phyloP scores from a whole-genome alignment of 495 filamentous ascomycete genomes.

The Talaromyces liani region DNA sequence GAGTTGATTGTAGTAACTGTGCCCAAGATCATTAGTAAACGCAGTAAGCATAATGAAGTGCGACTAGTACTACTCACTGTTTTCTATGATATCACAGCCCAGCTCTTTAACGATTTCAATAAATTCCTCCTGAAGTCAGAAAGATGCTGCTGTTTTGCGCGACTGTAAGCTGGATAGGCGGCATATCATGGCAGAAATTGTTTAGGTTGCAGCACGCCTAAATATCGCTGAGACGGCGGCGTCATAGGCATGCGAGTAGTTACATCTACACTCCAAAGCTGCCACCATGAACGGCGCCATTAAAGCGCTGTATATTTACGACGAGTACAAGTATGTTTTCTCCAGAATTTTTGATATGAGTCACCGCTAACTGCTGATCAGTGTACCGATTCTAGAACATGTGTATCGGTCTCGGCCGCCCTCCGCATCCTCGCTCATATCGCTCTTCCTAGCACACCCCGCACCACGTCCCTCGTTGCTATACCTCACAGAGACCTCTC shows the following conservation, averaged over 20 bases:
- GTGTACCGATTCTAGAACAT: conserved; percentile 59
- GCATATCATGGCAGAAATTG: conserved; percentile 28
- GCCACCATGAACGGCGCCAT: conserved; percentile 71
- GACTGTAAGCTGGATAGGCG: conserved; percentile 15
- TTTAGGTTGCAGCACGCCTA: conserved; percentile 10
- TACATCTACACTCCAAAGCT: conserved; percentile 7
- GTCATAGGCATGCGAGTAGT: conserved; percentile 14
- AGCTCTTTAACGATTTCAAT: not conserved
- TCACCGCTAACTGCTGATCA: conserved; percentile 15
- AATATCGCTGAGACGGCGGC: not conserved
- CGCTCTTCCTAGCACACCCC: conserved; percentile 81
- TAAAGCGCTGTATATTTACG: conserved; percentile 93
- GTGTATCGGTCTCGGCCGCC: conserved; percentile 69
- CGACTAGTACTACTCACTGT: not conserved
- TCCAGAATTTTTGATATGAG: not conserved
- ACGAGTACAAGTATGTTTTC: conserved; percentile 76
- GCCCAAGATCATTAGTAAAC: not conserved
- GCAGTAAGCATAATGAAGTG: not conserved
- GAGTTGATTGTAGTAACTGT: not conserved
- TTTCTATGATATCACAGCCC: not conserved
- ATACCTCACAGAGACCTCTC: conserved; percentile 71
- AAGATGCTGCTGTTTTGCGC: conserved; percentile 12
- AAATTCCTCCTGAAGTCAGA: conserved; percentile 6
- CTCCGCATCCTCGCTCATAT: conserved; percentile 65
- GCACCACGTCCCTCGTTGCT: conserved; percentile 78